Percentiles rank a stretch among this genome's conserved stretches.
Conservation (phyloP, 2,329 filamentous ascomycete species). For the Dactylellina sp. region DNA sequence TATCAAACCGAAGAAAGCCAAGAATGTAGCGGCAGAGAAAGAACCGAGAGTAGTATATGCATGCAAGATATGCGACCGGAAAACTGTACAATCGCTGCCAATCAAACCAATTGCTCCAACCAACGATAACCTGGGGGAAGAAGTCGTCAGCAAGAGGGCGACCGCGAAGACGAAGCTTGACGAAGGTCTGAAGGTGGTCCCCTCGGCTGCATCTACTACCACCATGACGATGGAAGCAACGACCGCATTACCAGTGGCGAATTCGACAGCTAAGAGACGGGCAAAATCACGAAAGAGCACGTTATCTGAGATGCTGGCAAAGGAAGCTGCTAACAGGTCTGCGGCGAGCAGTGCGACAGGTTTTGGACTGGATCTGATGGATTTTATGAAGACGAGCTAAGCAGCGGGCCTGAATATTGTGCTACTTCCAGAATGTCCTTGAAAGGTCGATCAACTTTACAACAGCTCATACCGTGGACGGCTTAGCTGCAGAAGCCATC, state of each 20-base stretch:
- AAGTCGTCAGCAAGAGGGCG: constrained; percentile 13
- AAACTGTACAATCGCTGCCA: constrained; percentile 42
- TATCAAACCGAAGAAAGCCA: constrained; percentile 8
- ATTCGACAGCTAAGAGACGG: constrained; percentile 46
- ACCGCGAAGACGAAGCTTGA: not conserved
- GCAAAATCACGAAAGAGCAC: constrained; percentile 54
- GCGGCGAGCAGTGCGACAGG: constrained; percentile 32
- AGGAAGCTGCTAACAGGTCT: constrained; percentile 47
- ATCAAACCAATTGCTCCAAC: constrained; percentile 11
- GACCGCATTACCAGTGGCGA: constrained; percentile 11
- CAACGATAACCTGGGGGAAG: not conserved
- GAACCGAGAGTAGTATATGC: constrained; percentile 44
- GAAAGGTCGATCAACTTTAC: constrained; percentile 19
- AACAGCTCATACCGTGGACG: constrained; percentile 7
- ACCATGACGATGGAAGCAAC: not conserved
- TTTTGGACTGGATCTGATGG: constrained; percentile 59
- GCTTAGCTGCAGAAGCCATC: constrained; percentile 13
- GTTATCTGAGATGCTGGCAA: constrained; percentile 45
- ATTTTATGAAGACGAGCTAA: constrained; percentile 59
- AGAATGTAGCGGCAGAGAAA: constrained; percentile 13
- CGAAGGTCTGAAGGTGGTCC: not conserved
- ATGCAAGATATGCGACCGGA: constrained; percentile 45
- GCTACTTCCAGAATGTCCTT: constrained; percentile 9
- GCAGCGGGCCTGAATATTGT: not conserved
- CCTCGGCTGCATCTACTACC: not conserved